Evolutionary conservation across 495 filamentous ascomycete species (phyloP).

Genomic region (Hypoxylon rickii): DNA sequence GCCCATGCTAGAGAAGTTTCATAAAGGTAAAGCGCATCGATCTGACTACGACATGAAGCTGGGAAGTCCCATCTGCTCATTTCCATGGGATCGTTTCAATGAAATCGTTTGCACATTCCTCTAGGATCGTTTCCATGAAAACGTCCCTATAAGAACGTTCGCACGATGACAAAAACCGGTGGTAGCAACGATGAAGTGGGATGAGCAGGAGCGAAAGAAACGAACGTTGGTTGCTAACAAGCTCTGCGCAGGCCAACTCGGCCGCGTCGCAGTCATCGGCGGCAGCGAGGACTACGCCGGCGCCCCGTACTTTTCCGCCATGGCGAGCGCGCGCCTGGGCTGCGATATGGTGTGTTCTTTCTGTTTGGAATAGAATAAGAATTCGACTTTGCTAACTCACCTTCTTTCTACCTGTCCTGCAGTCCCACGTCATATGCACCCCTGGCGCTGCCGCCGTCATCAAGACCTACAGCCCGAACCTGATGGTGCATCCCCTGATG

Average conservation of each 20-base stretch:
- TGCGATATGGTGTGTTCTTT: constrained; percentile 71
- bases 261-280: constrained; percentile 90
- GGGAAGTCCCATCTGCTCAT: too few relatives aligned
- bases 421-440: constrained; percentile 98
- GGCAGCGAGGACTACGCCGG: constrained; percentile 96
- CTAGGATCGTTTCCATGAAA: too few relatives aligned
- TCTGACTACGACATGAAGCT: too few relatives aligned
- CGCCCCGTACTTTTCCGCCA: constrained; percentile 96
- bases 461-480: constrained; percentile 95
- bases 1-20: constrained; percentile 92
- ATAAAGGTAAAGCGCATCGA: too few relatives aligned
- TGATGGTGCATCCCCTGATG: constrained; percentile 98
- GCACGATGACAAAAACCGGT: too few relatives aligned
- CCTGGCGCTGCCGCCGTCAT: constrained; percentile 86
- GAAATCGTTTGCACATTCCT: too few relatives aligned
- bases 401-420: constrained; percentile 3
- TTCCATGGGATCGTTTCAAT: too few relatives aligned
- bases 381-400: background rate
- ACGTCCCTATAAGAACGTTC: too few relatives aligned
- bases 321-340: constrained; percentile 87
- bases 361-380: background rate
- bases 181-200: too few relatives aligned
- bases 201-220: background rate
- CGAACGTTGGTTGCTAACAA: constrained; percentile 25
- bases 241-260: constrained; percentile 73